Evolutionary conservation across 345 rosid genomes (phyloP).

Genomic region (Balakata baccata): DNA sequence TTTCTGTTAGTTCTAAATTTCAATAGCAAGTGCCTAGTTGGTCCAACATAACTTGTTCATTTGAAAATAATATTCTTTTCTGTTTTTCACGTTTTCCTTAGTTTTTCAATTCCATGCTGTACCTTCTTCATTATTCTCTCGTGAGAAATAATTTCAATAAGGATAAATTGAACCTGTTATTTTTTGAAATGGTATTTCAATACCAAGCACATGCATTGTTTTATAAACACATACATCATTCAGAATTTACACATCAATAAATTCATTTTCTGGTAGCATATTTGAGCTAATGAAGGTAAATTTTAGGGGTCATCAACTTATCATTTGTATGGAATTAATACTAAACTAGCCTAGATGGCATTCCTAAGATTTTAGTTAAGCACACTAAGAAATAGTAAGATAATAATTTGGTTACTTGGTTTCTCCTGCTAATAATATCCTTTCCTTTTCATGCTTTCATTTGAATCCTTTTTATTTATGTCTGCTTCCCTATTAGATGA

Average conservation of each 20-base stretch:
- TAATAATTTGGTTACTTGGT: not conserved
- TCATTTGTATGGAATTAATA: not conserved
- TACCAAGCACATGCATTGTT: not conserved
- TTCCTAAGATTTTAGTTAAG: too few relatives aligned
- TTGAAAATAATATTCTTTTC: not conserved
- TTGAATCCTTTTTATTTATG: not conserved
- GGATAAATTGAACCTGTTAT: not conserved
- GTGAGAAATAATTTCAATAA: not conserved
- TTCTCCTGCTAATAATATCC: not conserved
- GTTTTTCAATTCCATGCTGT: not conserved
- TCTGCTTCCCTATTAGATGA: not conserved
- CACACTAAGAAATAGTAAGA: not conserved
- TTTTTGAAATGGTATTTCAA: not conserved
- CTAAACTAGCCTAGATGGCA: too few relatives aligned
- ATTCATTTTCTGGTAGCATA: slow-evolving; percentile 7
- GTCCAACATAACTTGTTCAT: not conserved
- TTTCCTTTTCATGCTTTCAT: not conserved
- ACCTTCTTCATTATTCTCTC: not conserved
- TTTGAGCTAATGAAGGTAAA: not conserved
- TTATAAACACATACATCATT: not conserved
- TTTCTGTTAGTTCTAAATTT: not conserved
- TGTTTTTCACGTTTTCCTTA: not conserved
- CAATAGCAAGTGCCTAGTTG: not conserved
- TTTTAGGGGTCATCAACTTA: too few relatives aligned
- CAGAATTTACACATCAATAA: not conserved